These are phyloP conservation scores for Lactarius hatsudake DNA, from an alignment of 768 basidiomycete species.

Conservation along the genomic window DNA sequence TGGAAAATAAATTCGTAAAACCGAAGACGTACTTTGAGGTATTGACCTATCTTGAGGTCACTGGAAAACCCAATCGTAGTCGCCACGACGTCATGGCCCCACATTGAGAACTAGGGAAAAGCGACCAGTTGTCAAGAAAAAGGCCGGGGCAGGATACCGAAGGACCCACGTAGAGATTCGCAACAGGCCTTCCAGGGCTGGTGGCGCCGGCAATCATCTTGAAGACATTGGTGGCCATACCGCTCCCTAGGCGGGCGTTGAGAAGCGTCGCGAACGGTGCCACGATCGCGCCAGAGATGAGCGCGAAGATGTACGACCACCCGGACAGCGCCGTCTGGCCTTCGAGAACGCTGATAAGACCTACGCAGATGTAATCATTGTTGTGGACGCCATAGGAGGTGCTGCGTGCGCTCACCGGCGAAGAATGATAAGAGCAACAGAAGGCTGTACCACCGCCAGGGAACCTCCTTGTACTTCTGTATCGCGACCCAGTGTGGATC, in stretches of 20 bases:
- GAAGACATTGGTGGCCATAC: conserved; percentile 60
- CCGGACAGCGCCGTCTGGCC: conserved; percentile 61
- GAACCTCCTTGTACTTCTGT: conserved; percentile 58
- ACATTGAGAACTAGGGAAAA: conserved; percentile 54
- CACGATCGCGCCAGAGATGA: conserved; percentile 45
- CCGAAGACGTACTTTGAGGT: conserved; percentile 32
- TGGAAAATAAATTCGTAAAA: not conserved
- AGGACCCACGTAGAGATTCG: conserved; percentile 57
- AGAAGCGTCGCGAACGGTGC: conserved; percentile 57
- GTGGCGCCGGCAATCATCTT: conserved; percentile 62
- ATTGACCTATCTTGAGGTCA: conserved; percentile 58
- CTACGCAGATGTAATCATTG: not conserved
- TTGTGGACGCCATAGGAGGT: not conserved
- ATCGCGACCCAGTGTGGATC: conserved; percentile 61
- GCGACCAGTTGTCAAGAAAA: not conserved
- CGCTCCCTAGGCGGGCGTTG: conserved; percentile 58
- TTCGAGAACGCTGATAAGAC: conserved; percentile 43
- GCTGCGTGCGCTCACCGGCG: conserved; percentile 41
- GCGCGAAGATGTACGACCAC: conserved; percentile 60
- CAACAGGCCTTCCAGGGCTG: conserved; percentile 62
- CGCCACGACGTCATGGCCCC: conserved; percentile 60
- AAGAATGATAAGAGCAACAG: conserved; percentile 52
- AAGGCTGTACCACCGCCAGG: conserved; percentile 58
- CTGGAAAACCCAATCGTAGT: conserved; percentile 52
- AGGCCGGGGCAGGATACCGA: not conserved